Conservation (phyloP, 179 eudicot species). For the Camellia oleifera region DNA sequence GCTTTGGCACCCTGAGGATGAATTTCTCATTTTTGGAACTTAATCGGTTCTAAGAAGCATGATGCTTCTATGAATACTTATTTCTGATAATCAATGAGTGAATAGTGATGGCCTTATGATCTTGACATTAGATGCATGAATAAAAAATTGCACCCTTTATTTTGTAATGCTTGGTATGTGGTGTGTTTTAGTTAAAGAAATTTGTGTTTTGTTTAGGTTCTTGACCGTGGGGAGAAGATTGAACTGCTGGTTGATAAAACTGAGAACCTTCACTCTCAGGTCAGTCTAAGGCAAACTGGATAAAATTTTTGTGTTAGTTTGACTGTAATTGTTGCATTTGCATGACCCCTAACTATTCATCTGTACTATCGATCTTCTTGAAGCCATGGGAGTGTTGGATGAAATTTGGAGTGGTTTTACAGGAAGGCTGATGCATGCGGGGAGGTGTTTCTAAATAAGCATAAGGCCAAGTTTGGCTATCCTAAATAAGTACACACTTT, state of each 20-base stretch:
- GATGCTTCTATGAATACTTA: not conserved
- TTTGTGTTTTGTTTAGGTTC: conserved; percentile 29
- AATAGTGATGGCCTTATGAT: not conserved
- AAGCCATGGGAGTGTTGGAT: not conserved
- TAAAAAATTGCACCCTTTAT: not conserved
- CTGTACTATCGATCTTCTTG: not conserved
- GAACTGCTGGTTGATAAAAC: conserved; percentile 43
- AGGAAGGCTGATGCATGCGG: not conserved
- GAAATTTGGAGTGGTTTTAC: not conserved
- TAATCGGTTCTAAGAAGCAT: not conserved
- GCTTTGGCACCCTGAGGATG: not conserved
- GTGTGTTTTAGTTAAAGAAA: conserved; percentile 11
- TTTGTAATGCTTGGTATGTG: conserved; percentile 26
- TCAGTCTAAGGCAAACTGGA: conserved; percentile 13
- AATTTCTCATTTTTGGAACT: no score
- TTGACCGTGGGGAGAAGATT: conserved; percentile 50
- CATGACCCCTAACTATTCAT: not conserved
- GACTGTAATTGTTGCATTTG: not conserved
- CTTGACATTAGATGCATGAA: not conserved
- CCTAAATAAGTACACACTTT: no score
- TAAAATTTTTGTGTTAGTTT: not conserved
- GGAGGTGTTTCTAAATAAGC: no score
- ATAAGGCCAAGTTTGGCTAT: no score
- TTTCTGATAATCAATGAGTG: not conserved
- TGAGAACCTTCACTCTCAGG: conserved; percentile 44